Percentiles rank a stretch among this genome's conserved stretches.
Conservation (phyloP, 169 alveolate genomes). For the Plasmodium falciparum region DNA sequence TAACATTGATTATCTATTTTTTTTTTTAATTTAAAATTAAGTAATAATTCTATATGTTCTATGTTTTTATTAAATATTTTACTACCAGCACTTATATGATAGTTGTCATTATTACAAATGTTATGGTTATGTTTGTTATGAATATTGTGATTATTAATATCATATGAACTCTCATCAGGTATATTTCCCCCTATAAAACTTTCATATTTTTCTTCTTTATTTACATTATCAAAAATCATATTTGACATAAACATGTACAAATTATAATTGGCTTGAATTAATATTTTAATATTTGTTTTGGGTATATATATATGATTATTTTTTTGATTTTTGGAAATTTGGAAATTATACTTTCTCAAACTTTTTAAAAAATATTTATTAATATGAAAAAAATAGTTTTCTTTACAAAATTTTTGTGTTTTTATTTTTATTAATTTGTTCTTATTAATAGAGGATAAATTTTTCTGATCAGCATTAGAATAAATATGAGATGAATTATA, state of each 20-base stretch:
- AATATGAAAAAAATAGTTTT: slow-evolving; percentile 37
- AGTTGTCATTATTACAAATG: neutral
- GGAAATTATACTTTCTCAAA: slow-evolving; percentile 37
- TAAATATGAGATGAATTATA: too few species aligned
- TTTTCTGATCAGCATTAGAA: neutral
- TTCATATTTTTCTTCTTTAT: slow-evolving; percentile 3
- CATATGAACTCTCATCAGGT: neutral
- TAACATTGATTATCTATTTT: neutral
- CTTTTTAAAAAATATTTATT: slow-evolving; percentile 29
- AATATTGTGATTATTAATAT: neutral
- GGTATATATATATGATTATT: slow-evolving; percentile 39
- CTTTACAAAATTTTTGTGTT: slow-evolving; percentile 34
- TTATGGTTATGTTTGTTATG: neutral
- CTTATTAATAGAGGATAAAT: neutral
- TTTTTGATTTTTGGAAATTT: slow-evolving; percentile 45
- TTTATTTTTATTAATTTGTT: slow-evolving; percentile 43
- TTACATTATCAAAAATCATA: slow-evolving; percentile 35
- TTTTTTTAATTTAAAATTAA: slow-evolving; percentile 7
- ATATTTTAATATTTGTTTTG: slow-evolving; percentile 27
- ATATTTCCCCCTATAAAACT: neutral
- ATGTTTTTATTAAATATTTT: neutral
- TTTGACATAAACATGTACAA: slow-evolving; percentile 53
- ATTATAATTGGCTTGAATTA: slow-evolving; percentile 48
- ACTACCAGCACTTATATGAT: neutral
- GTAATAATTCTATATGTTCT: slow-evolving; percentile 46